Base-by-base conservation (phyloP, 2,329 filamentous ascomycete species). In the Microdochium paspali region DNA sequence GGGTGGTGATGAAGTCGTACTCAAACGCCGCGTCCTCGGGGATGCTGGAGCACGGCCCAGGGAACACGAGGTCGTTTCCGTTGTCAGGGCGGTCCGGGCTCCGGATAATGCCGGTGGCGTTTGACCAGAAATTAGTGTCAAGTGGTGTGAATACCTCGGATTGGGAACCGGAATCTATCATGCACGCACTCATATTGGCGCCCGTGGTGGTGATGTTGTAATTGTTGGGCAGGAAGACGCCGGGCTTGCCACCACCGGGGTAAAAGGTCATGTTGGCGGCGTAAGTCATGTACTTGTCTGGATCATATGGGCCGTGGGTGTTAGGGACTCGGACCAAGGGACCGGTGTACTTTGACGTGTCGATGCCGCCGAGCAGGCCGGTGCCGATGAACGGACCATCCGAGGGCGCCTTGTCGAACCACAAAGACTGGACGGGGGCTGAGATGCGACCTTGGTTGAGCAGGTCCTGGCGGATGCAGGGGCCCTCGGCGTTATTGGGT, bases 291-390 rank as follows among this genome's bases (percentile, higher is more conserved):
- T 58, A 53, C 15, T 40, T 6, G 7, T 54, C 58, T 9, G 53
- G 44, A 6, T 50, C 26, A 3, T 13, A 40, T 1, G 24, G 44
- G 6, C 26, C 18, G 12, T 46, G 15, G 10, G 50, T 32, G 18
- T 54, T 49, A 20, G 50, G 52, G 21, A 66, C 53, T 40, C 59
- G 56, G 31, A 65, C 60, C 9, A 66, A 52, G 0, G 56, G 50
- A 9, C 63, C 62, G 2, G 51, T 51, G 52, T 57, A 65, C 50
- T 66, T 66, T 28, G 58, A 58, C 2, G 49, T 54, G 45, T 64
- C 61, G 44, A 66, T 55, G n/a, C 58, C 62, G 42, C 64, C 62
- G 48, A 64, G 59, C 4, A 66, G 51, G 2, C 55, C 55, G 20
- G 56, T 58, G 44, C 64, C 64, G 0, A 54, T 58, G 45, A 56